Conservation (phyloP, 495 filamentous ascomycete genomes). For the Lichenothelia convexa region DNA sequence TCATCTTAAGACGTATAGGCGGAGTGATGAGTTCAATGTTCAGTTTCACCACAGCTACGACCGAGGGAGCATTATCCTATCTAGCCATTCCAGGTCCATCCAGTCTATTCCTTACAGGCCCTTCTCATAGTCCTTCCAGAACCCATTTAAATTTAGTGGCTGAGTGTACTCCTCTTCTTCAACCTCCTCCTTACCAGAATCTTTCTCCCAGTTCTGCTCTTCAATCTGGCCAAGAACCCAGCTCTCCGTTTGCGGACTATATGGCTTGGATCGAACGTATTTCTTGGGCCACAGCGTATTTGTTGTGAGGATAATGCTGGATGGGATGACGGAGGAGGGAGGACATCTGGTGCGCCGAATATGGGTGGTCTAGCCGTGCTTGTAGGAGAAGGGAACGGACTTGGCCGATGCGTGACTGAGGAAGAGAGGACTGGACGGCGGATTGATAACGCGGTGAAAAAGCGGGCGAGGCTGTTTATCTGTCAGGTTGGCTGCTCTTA, state of each 20-base stretch:
- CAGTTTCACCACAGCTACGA: too few species aligned
- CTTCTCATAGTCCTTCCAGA: neutral
- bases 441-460: constrained; percentile 22
- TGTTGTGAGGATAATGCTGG: constrained; percentile 28
- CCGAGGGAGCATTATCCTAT: too few species aligned
- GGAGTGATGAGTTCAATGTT: too few species aligned
- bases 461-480: constrained; percentile 7
- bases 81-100: too few species aligned
- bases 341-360: constrained; percentile 16
- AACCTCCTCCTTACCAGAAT: constrained; percentile 36
- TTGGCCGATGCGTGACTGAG: constrained; percentile 15
- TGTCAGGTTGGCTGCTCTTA: neutral
- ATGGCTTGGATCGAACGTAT: constrained; percentile 49
- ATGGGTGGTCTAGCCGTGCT: constrained; percentile 10
- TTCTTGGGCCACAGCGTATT: constrained; percentile 34
- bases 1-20: too few species aligned
- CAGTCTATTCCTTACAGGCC: too few species aligned
- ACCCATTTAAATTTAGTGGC: constrained; percentile 23
- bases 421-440: constrained; percentile 14
- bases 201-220: constrained; percentile 34
- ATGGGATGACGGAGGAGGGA: constrained; percentile 33
- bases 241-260: constrained; percentile 52
- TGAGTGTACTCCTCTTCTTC: constrained; percentile 45
- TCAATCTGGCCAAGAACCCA: constrained; percentile 44
- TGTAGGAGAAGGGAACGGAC: constrained; percentile 9